Evolutionary conservation across 2,329 filamentous ascomycete species (phyloP).

Genomic region (Hirsutella minnesotensis): DNA sequence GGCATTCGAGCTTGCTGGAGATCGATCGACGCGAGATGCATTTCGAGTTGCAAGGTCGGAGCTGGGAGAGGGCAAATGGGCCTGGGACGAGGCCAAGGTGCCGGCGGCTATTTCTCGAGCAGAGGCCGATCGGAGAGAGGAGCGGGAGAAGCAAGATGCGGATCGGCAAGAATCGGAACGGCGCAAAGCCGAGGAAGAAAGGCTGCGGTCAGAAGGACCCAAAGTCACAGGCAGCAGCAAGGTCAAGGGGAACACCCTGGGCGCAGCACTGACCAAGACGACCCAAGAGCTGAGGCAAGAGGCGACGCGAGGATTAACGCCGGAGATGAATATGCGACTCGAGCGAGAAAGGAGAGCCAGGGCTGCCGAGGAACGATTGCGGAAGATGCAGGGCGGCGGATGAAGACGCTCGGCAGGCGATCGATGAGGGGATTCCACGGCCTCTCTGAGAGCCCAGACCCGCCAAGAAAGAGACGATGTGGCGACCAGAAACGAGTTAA

Average conservation of each 20-base stretch:
- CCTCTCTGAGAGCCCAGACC: constrained; percentile 39
- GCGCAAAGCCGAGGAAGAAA: constrained; percentile 61
- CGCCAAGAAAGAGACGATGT: constrained; percentile 37
- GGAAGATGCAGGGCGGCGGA: constrained; percentile 35
- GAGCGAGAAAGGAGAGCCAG: constrained; percentile 84
- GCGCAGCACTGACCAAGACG: constrained; percentile 52
- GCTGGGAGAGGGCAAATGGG: constrained; percentile 63
- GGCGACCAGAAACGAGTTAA: too few species aligned
- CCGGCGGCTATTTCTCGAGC: constrained; percentile 57
- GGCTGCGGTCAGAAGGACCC: constrained; percentile 55
- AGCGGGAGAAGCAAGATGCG: constrained; percentile 57
- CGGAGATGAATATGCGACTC: constrained; percentile 72
- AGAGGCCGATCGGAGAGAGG: constrained; percentile 58
- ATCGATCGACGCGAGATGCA: constrained; percentile 75
- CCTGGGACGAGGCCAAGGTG: constrained; percentile 68
- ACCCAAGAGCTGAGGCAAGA: constrained; percentile 74
- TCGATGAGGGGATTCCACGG: constrained; percentile 20
- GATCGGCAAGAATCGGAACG: constrained; percentile 59
- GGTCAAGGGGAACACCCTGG: constrained; percentile 37
- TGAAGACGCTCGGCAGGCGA: constrained; percentile 4
- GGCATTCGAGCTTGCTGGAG: constrained; percentile 76
- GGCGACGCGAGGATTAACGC: constrained; percentile 71
- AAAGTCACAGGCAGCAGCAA: constrained; percentile 38
- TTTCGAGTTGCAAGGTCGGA: constrained; percentile 81
- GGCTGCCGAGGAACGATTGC: constrained; percentile 81